A percentile compares a stretch with the other conserved stretches of the same genome.
Evolutionary conservation across 345 rosid genomes (phyloP).

Genomic region (Populus deltoides): DNA sequence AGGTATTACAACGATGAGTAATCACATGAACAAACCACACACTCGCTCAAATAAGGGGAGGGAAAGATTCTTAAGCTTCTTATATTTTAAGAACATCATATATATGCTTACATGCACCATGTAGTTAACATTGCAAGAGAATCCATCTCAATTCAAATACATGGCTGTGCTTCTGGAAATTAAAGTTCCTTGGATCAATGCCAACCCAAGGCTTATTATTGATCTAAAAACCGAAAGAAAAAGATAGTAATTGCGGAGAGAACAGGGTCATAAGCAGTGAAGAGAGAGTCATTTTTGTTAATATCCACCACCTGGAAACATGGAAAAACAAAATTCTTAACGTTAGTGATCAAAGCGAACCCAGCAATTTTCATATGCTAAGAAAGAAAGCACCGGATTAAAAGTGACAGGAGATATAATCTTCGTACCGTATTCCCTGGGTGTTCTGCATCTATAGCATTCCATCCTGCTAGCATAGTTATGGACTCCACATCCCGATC

Average conservation of each 20-base stretch:
- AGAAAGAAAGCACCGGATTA: neutral
- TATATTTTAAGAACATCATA: neutral
- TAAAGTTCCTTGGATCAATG: conserved; percentile 12
- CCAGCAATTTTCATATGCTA: neutral
- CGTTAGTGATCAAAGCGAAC: neutral
- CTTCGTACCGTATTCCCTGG: conserved; percentile 19
- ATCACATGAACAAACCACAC: neutral
- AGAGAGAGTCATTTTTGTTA: neutral
- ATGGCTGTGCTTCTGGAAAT: conserved; percentile 7
- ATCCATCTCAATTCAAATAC: conserved; percentile 12
- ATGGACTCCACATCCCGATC: conserved; percentile 34
- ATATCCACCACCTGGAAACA: conserved; percentile 35
- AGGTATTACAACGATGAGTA: neutral
- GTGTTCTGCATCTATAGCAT: conserved; percentile 35
- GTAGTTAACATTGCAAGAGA: conserved; percentile 14
- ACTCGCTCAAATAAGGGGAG: neutral
- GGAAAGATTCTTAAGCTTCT: conserved; percentile 9
- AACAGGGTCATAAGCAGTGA: conserved; percentile 11
- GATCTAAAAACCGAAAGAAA: neutral
- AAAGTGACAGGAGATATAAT: neutral
- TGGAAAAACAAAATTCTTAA: neutral
- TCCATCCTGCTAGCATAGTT: conserved; percentile 41
- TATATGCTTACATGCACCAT: conserved; percentile 8
- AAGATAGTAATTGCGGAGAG: neutral
- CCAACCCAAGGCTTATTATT: conserved; percentile 6